Base-by-base conservation (phyloP, 140 eudicot genomes). In the Erigeron philadelphicus region DNA sequence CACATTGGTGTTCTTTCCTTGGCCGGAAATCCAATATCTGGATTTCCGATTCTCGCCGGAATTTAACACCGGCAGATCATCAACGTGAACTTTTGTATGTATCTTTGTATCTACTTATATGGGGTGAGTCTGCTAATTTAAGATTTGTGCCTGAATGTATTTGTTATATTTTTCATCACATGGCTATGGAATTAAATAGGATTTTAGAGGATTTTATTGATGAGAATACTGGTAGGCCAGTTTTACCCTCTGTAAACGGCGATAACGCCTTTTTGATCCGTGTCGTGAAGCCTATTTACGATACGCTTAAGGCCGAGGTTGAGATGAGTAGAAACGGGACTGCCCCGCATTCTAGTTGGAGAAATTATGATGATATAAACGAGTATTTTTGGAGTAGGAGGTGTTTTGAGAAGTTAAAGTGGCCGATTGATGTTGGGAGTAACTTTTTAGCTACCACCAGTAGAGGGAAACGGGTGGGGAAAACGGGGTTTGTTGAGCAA, bases 121-220 rank as follows among this genome's bases (percentile, higher is more conserved):
- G 98, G 98, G 98, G 98, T 6, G 96, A 91, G 89, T 82, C 92
- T 2, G 96, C 95, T 0, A 92, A 92, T 72, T 66, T 92, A 8
- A 70, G 96, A 0, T 92, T 92, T 58, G 77, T 83, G 3, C 98
- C 98, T 0, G 98, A 92, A 41, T 92, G 98, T 55, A 45, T 92
- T 2, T 84, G 85, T 64, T 92, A 82, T 42, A 83, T 92, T 4
- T 92, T 88, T 69, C 98, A 92, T 76, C 76, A 88, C 60, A 82
- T 91, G 94, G 91, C 92, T 13, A 79, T 78, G 89, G 97, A 91
- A 47, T 60, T 91, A 79, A 91, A 91, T 59, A 85, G 81, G 49
- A 91, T 91, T 18, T 67, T 91, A 54, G 96, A 91, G 46, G 97
- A 88, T 77, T 88, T 88, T 44, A 84, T 88, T 18, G 97, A 91